Evolutionary conservation across 148 eudicot species (phyloP).

Genomic region (Cornus florida): DNA sequence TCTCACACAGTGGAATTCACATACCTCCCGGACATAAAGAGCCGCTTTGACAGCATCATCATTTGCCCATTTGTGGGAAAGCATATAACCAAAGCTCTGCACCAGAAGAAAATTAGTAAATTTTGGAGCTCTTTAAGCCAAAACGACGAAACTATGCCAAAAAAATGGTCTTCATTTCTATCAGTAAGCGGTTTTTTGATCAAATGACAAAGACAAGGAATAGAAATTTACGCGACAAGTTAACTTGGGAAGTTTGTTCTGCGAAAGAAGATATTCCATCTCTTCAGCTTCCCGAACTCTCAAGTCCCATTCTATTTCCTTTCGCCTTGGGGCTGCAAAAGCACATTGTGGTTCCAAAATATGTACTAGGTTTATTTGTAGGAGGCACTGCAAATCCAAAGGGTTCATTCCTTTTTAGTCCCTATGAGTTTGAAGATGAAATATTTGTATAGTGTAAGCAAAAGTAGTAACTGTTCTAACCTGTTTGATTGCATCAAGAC

Average conservation of each 20-base stretch:
- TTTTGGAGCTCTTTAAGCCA: not conserved
- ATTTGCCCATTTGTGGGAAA: constrained; percentile 17
- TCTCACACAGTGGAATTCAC: not conserved
- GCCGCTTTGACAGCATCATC: constrained; percentile 23
- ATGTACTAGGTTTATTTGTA: constrained; percentile 13
- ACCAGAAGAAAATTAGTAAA: not conserved
- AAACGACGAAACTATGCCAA: not conserved
- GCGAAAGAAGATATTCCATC: constrained; percentile 5
- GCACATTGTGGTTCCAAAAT: constrained; percentile 23
- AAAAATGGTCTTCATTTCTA: too few species aligned
- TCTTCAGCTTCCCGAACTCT: constrained; percentile 9
- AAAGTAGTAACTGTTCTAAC: constrained; percentile 5
- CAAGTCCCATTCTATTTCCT: constrained; percentile 18
- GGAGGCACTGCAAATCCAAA: not conserved
- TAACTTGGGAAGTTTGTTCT: constrained; percentile 11
- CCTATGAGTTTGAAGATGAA: not conserved
- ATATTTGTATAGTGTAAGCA: not conserved
- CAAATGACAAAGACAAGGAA: not conserved
- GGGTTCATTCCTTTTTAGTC: not conserved
- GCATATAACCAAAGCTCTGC: constrained; percentile 19
- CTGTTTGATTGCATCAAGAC: constrained; percentile 10
- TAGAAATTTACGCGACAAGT: constrained; percentile 6
- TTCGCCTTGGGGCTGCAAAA: constrained; percentile 8
- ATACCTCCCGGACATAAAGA: constrained; percentile 18
- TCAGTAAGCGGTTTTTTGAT: not conserved